Evolutionary conservation across 1,284 basidiomycete species (phyloP).

Genomic region (Leccinum solheimii): DNA sequence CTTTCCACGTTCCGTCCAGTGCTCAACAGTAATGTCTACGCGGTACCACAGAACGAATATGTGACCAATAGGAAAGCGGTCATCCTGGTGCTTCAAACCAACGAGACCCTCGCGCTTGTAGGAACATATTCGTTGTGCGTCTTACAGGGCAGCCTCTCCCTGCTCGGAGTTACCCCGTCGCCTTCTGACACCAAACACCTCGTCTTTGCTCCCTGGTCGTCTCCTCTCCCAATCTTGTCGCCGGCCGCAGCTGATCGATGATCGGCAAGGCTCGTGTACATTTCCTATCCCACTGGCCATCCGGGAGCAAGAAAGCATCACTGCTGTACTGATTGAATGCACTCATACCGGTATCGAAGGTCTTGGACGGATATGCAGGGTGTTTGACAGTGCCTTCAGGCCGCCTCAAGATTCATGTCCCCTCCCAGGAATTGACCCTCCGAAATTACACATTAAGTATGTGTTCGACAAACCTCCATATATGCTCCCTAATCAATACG

Average conservation of each 20-base stretch:
- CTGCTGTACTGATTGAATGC: constrained; percentile 56
- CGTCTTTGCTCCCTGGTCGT: constrained; percentile 66
- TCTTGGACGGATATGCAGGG: constrained; percentile 59
- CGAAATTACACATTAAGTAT: constrained; percentile 55
- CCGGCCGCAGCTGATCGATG: constrained; percentile 22
- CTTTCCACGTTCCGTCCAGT: constrained; percentile 27
- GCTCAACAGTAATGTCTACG: constrained; percentile 13
- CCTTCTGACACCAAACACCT: constrained; percentile 43
- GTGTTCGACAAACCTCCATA: constrained; percentile 24
- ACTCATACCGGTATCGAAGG: constrained; percentile 60
- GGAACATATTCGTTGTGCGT: constrained; percentile 58
- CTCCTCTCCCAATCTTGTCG: constrained; percentile 61
- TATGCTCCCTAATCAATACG: neutral
- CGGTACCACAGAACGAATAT: constrained; percentile 3
- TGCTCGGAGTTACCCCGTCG: constrained; percentile 50
- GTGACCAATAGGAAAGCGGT: constrained; percentile 21
- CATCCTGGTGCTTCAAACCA: constrained; percentile 44
- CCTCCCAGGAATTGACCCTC: constrained; percentile 42
- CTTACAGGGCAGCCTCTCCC: constrained; percentile 52
- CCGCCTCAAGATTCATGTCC: constrained; percentile 39
- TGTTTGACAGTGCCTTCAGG: constrained; percentile 60
- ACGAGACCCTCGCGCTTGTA: constrained; percentile 56
- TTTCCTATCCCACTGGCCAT: constrained; percentile 16
- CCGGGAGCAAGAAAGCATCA: constrained; percentile 23
- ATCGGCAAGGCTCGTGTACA: constrained; percentile 22